A percentile compares a stretch with the other conserved stretches of the same genome.
phyloP scores from a whole-genome alignment of 1,284 basidiomycete genomes.

The Termitomyces sp. region DNA sequence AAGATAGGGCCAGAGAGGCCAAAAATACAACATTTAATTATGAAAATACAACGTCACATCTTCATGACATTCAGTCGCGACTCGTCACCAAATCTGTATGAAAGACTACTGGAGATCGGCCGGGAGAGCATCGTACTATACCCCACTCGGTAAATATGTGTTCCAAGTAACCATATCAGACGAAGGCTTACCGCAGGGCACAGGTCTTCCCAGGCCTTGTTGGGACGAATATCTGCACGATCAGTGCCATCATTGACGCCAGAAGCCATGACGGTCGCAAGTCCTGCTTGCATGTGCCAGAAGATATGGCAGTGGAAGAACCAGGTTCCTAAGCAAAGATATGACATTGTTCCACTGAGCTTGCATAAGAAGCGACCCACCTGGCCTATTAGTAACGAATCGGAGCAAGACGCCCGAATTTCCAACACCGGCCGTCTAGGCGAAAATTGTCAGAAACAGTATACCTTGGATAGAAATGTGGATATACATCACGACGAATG shows the following conservation, averaged over 20 bases:
- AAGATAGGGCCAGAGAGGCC: background rate
- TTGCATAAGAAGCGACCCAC: background rate
- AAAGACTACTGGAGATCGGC: slow-evolving; percentile 6
- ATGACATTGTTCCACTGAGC: background rate
- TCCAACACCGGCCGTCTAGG: slow-evolving; percentile 16
- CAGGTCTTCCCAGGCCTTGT: slow-evolving; percentile 4
- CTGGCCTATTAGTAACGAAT: slow-evolving; percentile 31
- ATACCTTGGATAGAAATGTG: background rate
- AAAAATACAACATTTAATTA: background rate
- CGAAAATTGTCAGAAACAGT: background rate
- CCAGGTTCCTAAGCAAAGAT: slow-evolving; percentile 31
- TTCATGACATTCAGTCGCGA: background rate
- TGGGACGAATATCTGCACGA: slow-evolving; percentile 15
- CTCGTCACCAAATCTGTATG: background rate
- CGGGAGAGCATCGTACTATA: slow-evolving; percentile 7
- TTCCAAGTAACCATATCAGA: background rate
- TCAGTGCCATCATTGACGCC: slow-evolving; percentile 15
- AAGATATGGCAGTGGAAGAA: slow-evolving; percentile 45
- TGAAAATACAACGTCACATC: background rate
- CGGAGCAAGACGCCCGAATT: slow-evolving; percentile 23
- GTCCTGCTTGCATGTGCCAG: slow-evolving; percentile 40
- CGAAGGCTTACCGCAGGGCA: slow-evolving; percentile 7
- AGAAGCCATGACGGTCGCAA: slow-evolving; percentile 24
- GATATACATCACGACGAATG: slow-evolving; percentile 21
- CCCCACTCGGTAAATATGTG: background rate